These are phyloP conservation scores for Nicotiana undulata DNA, from an alignment of 257 asterid species.

Conservation along the genomic window DNA sequence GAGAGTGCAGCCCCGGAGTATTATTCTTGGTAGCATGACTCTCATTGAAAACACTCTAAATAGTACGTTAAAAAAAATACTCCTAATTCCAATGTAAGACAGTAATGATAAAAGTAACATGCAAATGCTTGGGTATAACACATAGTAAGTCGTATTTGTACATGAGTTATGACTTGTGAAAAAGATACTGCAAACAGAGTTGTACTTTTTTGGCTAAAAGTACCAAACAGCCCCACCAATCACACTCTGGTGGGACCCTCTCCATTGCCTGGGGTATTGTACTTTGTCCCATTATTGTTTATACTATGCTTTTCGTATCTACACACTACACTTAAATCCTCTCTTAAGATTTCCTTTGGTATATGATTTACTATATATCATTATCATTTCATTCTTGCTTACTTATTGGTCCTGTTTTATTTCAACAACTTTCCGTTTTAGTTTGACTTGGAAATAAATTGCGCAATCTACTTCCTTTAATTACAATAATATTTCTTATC, in stretches of 20 bases:
- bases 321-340: neutral
- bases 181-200: conserved; percentile 10
- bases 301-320: neutral
- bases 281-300: neutral
- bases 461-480: neutral
- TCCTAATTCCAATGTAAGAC: neutral
- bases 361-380: neutral
- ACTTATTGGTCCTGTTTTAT: neutral
- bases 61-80: neutral
- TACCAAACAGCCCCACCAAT: neutral
- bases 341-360: neutral
- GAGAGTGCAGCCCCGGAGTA: no score
- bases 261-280: neutral
- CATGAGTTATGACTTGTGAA: neutral
- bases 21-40: neutral
- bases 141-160: neutral
- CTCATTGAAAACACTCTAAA: neutral
- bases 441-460: neutral
- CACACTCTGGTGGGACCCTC: neutral
- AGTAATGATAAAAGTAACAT: neutral
- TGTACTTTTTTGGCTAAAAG: conserved; percentile 12
- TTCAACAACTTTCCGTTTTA: neutral
- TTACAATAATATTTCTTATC: neutral
- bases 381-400: neutral
- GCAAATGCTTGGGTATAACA: neutral